Percentiles rank a stretch among this genome's conserved stretches.
Conservation (phyloP, 2,329 filamentous ascomycete species). For the Amauroascus niger region DNA sequence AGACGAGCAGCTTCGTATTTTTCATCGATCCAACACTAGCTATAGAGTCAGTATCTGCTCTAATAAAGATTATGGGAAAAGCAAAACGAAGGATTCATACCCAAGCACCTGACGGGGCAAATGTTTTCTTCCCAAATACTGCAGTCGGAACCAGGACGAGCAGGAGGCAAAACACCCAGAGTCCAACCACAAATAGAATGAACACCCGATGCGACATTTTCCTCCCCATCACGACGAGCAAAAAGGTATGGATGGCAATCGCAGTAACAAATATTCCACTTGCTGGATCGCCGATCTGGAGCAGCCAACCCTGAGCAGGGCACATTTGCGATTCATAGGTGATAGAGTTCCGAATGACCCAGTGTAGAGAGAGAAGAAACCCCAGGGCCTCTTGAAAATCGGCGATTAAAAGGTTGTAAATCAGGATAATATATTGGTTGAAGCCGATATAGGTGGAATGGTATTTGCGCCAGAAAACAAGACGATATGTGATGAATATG, state of each 20-base stretch:
- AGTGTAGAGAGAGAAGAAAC: constrained; percentile 42
- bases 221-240: constrained; percentile 40
- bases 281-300: constrained; percentile 45
- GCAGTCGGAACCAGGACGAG: constrained; percentile 41
- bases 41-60: constrained; percentile 4
- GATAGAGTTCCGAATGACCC: constrained; percentile 39
- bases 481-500: constrained; percentile 42
- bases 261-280: constrained; percentile 46
- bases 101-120: constrained; percentile 44
- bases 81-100: constrained; percentile 25
- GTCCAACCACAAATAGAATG: constrained; percentile 33
- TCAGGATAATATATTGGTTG: constrained; percentile 47
- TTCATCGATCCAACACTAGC: constrained; percentile 44
- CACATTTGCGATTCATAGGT: constrained; percentile 37
- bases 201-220: constrained; percentile 41
- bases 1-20: constrained; percentile 39
- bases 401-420: constrained; percentile 45
- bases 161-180: constrained; percentile 41
- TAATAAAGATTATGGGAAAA: background rate
- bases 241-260: constrained; percentile 47
- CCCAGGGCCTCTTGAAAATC: constrained; percentile 46
- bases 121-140: constrained; percentile 36
- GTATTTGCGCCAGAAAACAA: constrained; percentile 43
- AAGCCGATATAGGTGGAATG: constrained; percentile 44
- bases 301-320: constrained; percentile 43